Evolutionary conservation across 139 green algal genomes (phyloP), one percentile per base, ranked within the genome.

Genomic region (Pseudopediastrum boryanum): DNA sequence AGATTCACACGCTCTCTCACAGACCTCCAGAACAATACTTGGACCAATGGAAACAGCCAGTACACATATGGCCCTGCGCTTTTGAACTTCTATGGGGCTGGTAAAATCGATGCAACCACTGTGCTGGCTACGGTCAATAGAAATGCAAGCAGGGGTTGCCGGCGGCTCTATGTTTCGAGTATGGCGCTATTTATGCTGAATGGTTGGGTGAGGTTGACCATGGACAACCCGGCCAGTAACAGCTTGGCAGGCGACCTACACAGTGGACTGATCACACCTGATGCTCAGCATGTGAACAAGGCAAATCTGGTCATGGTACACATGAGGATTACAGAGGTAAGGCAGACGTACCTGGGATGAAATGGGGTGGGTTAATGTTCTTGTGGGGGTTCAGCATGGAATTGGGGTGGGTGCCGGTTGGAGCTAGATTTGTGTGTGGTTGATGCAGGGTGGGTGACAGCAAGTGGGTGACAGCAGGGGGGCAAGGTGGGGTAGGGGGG

Each of bases 181-280:
- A 78, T 56, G 25, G 54, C 54, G 9, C 42, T 12, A 29, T 69
- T 78, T 16, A 69, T 39, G 41, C 42, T 43, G 3, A 78, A 78
- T 33, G 36, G 27, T 6, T 78, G 71, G 71, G 38, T 70, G 27
- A 39, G 71, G 5, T 31, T 78, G 71, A 29, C 69, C 39, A 36
- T 78, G 41, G 71, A 78, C 71, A 78, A 78, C 54, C n/a, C n/a
- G n/a, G 3, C 35, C 7, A 78, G 69, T 38, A 78, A 70, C 39
- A 13, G 13, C 2, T 41, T 78, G 12, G 25, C 69, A 16, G 71
- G 54, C 27, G 71, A 78, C 54, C 56, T 78, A 2, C 54, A 78
- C 71, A 61, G 71, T 41, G 6, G n/a, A 7, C 54, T 78, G 0
- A 78, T 70, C 33, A 21, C 56, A 0, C 39, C 71, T n/a, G 71